Evolutionary conservation across 148 eudicot species (phyloP), one percentile per base, ranked within the genome.

Genomic region (Camellia lanceoleosa): DNA sequence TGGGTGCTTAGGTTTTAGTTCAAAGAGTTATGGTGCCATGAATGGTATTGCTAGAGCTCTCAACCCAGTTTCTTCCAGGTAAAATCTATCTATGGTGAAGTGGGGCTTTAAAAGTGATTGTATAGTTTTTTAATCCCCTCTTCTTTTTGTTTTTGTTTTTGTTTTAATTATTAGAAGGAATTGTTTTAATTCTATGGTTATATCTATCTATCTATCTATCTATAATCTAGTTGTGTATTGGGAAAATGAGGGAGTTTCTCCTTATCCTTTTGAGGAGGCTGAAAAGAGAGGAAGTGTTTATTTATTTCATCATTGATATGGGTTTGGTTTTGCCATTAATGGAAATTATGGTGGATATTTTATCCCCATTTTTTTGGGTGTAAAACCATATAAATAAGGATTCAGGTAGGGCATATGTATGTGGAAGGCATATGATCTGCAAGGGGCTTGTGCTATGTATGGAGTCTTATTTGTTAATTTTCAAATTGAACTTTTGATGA

Each of bases 1-100:
- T 7, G 97, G 97, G 3, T 95, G 97, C 60, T 85, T 95, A 79
- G 98, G 98, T 71, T 90, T 95, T 81, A 95, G 91, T 83, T 92
- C 97, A 11, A 92, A 88, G 84, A 85, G 97, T 75, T 92, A 92
- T 75, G 94, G 94, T 6, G 94, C 97, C 51, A 80, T 93, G 80
- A 89, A 88, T 88, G 97, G 97, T 2, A 83, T 92, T 83, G 93
- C 93, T 70, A 87, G 90, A 87, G 92, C 93, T 65, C 81, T 95
- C 72, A 91, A 91, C 69, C 91, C 98, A 69, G 95, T 95, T 69
- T 91, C 98, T 65, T 95, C 97, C 64, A 90, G 92, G 89, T 95
- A 87, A 90, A 30, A 30, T 30, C 38, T 30, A 52, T 16, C 3
- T 1, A 70, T 7, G 1, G 3, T 20, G 41, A 23, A 3, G 0